phyloP scores from a whole-genome alignment of 2,329 filamentous ascomycete genomes.

The Sarocladiaceae sp. region DNA sequence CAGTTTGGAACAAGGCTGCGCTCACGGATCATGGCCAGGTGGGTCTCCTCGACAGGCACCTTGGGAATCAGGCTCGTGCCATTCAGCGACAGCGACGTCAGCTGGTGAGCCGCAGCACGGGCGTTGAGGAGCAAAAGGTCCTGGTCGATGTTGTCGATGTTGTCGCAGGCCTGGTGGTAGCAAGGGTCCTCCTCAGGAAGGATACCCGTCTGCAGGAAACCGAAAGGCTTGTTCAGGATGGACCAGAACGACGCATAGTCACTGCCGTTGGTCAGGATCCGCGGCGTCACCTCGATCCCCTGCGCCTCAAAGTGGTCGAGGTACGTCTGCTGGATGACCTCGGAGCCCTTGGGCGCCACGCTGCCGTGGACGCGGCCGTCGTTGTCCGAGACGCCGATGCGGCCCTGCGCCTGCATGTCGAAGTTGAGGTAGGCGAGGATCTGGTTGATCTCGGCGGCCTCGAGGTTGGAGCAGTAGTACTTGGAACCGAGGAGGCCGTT shows the following conservation, averaged over 20 bases:
- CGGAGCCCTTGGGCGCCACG: constrained; percentile 24
- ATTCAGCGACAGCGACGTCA: constrained; percentile 17
- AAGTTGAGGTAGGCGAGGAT: constrained; percentile 34
- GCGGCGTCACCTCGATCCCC: constrained; percentile 24
- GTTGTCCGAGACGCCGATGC: constrained; percentile 29
- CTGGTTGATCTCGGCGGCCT: constrained; percentile 22
- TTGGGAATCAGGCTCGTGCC: constrained; percentile 21
- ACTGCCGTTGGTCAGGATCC: constrained; percentile 37
- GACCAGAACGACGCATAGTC: constrained; percentile 57
- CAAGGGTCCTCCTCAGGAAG: constrained; percentile 36
- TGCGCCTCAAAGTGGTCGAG: constrained; percentile 23
- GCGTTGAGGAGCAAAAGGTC: constrained; percentile 25
- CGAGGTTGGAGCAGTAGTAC: constrained; percentile 31
- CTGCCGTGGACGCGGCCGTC: constrained; percentile 26
- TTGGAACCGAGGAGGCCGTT: constrained; percentile 29
- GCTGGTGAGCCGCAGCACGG: constrained; percentile 42
- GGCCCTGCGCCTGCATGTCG: constrained; percentile 33
- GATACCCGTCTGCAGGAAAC: constrained; percentile 56
- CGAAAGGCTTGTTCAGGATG: constrained; percentile 42
- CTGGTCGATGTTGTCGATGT: constrained; percentile 26
- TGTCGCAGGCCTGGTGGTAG: constrained; percentile 29
- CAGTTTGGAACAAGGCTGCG: constrained; percentile 9
- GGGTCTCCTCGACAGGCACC: constrained; percentile 15
- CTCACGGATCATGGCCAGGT: constrained; percentile 12
- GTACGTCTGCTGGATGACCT: constrained; percentile 27